These are phyloP conservation scores for Phialophora macrospora DNA, from an alignment of 2,329 filamentous ascomycete genomes.

Conservation along the genomic window DNA sequence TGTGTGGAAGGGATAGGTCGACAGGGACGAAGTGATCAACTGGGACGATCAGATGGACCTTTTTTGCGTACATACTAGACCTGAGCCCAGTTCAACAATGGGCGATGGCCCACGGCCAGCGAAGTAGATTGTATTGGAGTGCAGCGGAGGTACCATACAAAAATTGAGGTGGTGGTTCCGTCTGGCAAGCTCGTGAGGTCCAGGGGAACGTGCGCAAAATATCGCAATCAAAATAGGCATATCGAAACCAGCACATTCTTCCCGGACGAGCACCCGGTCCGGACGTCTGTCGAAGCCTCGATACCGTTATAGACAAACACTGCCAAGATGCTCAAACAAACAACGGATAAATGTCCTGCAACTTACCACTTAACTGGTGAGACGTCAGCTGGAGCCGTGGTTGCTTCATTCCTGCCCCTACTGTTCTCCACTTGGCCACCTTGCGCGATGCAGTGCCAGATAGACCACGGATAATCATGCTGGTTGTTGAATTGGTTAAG, in stretches of 20 bases:
- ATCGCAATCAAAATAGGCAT: background rate
- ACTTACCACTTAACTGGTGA: background rate
- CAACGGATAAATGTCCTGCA: background rate
- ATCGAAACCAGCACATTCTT: background rate
- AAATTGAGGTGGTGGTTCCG: background rate
- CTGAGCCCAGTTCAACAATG: background rate
- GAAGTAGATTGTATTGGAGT: background rate
- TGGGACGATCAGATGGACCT: background rate
- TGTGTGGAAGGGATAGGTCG: conserved; percentile 42
- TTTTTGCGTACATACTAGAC: background rate
- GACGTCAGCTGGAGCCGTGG: background rate
- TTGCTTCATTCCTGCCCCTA: background rate
- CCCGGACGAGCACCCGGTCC: background rate
- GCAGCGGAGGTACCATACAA: background rate
- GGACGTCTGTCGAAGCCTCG: background rate
- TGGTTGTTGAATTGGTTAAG: background rate
- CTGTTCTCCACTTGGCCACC: no score
- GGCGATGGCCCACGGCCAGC: background rate
- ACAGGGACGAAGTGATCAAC: background rate
- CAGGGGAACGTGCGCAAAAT: background rate
- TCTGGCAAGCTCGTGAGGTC: background rate
- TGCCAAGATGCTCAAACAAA: background rate
- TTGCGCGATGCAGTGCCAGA: background rate
- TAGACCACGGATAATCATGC: background rate
- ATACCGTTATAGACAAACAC: background rate